Conservation (phyloP, 768 basidiomycete genomes). For the Lactarius evosmus region DNA sequence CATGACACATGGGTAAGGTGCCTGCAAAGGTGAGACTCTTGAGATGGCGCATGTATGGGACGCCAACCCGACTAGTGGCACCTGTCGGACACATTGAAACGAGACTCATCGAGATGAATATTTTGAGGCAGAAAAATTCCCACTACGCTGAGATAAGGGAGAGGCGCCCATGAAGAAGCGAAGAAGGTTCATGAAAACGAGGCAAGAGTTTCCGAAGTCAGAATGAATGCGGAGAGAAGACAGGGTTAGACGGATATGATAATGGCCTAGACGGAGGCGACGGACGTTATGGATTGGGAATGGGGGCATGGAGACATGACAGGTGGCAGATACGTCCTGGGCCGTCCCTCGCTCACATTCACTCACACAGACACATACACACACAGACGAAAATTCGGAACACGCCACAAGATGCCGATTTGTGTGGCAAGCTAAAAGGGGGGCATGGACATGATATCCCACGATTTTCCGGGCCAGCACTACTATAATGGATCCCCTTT, state of each 20-base stretch:
- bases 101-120: slow-evolving; percentile 17
- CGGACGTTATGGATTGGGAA: slow-evolving; percentile 10
- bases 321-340: slow-evolving; percentile 11
- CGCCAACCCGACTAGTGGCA: slow-evolving; percentile 10
- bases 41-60: slow-evolving; percentile 12
- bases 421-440: slow-evolving; percentile 1
- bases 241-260: slow-evolving; percentile 16
- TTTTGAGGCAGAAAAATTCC: slow-evolving; percentile 24
- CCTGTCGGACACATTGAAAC: slow-evolving; percentile 23
- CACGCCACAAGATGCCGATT: slow-evolving; percentile 1
- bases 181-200: slow-evolving; percentile 20
- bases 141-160: slow-evolving; percentile 24
- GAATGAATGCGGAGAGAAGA: slow-evolving; percentile 4
- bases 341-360: not conserved
- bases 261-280: slow-evolving; percentile 7
- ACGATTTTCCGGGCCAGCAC: not conserved
- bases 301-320: not conserved
- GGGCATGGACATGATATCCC: not conserved
- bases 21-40: not conserved
- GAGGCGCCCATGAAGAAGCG: slow-evolving; percentile 21
- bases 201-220: slow-evolving; percentile 18
- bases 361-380: not conserved
- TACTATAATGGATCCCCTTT: slow-evolving; percentile 10
- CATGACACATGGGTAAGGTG: slow-evolving; percentile 23
- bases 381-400: slow-evolving; percentile 3